These are phyloP conservation scores for Tulasnella sp. DNA, from an alignment of 768 basidiomycete genomes.

Conservation along the genomic window DNA sequence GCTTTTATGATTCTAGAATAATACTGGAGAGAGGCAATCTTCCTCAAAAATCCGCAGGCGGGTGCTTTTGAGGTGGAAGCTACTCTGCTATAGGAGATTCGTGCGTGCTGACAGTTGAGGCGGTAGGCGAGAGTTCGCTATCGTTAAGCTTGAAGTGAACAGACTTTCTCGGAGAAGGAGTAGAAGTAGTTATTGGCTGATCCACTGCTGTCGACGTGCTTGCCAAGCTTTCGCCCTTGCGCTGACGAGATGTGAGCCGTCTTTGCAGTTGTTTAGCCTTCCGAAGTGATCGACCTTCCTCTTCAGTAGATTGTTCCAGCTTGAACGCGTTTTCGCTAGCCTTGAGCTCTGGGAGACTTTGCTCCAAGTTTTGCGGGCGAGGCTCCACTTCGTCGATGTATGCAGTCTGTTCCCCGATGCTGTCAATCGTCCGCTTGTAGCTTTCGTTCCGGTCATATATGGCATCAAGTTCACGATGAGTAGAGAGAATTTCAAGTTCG, in stretches of 20 bases:
- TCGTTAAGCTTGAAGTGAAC: neutral
- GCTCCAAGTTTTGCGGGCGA: neutral
- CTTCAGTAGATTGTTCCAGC: neutral
- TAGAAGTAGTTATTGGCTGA: neutral
- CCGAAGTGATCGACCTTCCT: neutral
- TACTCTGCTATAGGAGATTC: neutral
- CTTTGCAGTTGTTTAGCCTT: neutral
- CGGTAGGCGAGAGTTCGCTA: neutral
- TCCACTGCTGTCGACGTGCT: neutral
- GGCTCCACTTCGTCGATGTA: neutral
- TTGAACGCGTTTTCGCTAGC: neutral
- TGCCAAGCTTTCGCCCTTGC: neutral
- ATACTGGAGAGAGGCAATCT: no score
- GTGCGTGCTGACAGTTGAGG: neutral
- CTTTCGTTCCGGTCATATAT: neutral
- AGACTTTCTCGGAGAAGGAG: neutral
- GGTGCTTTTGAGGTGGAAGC: neutral
- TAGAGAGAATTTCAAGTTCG: constrained; percentile 5
- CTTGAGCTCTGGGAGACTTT: neutral
- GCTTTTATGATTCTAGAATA: no score
- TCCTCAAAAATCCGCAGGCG: neutral
- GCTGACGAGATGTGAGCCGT: neutral
- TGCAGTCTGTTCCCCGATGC: neutral
- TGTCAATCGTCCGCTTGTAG: neutral
- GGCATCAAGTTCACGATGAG: neutral